Percentiles rank a stretch among this genome's conserved stretches.
These are phyloP conservation scores for Eucalyptus brandiana DNA, from an alignment of 345 rosid genomes.

Conservation along the genomic window DNA sequence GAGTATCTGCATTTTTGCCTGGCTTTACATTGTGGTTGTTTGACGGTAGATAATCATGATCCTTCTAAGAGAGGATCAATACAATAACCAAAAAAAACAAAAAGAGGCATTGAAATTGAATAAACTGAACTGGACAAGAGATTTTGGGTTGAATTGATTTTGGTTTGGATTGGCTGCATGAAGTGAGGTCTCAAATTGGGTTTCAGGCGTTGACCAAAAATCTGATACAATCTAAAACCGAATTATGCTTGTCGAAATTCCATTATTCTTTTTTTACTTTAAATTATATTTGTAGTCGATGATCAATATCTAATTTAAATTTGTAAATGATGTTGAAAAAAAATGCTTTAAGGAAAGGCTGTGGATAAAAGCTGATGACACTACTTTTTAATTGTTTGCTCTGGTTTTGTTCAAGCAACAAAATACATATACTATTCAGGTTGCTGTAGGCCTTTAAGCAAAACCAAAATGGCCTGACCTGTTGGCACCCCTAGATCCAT, in stretches of 20 bases:
- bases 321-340: background rate
- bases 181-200: background rate
- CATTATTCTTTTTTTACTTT: background rate
- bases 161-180: background rate
- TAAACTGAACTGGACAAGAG: background rate
- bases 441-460: background rate
- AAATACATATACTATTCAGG: background rate
- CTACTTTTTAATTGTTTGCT: background rate
- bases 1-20: conserved; percentile 14
- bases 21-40: background rate
- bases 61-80: background rate
- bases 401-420: background rate
- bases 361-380: background rate
- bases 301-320: background rate
- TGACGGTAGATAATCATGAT: background rate
- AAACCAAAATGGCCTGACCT: background rate
- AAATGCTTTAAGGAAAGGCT: background rate
- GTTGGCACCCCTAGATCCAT: background rate
- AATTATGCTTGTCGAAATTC: background rate
- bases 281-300: background rate
- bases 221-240: background rate
- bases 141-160: background rate
- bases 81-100: background rate
- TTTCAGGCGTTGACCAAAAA: background rate
- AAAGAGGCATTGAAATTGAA: background rate